phyloP scores from a whole-genome alignment of 2,329 filamentous ascomycete genomes.

The Neodidymelliopsis sp. region DNA sequence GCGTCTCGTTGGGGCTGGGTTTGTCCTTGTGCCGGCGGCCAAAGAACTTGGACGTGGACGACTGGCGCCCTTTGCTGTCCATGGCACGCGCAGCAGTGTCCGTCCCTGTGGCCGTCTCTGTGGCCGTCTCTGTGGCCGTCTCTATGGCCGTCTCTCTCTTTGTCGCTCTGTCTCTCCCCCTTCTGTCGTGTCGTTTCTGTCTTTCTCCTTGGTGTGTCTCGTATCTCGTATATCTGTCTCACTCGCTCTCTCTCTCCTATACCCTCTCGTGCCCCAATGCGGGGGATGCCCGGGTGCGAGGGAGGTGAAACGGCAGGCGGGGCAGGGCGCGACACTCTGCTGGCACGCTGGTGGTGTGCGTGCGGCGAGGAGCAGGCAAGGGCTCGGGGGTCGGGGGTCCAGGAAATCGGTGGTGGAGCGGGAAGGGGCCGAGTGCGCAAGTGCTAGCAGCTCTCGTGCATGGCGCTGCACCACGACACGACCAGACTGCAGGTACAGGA shows the following conservation, averaged over 20 bases:
- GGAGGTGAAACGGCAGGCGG: conserved; percentile 7
- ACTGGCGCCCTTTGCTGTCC: conserved; percentile 82
- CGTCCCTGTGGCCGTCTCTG: background rate
- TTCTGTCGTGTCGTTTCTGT: background rate
- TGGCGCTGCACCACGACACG: conserved; percentile 1
- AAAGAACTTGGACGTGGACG: conserved; percentile 84
- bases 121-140: background rate
- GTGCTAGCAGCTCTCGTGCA: conserved; percentile 17
- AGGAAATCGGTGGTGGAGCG: conserved; percentile 26
- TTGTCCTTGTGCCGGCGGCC: conserved; percentile 83
- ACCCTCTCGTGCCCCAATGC: too few relatives aligned
- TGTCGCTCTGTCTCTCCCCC: background rate
- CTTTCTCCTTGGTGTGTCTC: too few relatives aligned
- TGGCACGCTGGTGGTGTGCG: conserved; percentile 5
- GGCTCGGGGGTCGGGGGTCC: conserved; percentile 4
- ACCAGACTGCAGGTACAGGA: too few relatives aligned
- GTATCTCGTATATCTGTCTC: too few relatives aligned
- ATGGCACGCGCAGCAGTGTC: conserved; percentile 41
- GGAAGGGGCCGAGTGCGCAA: conserved; percentile 31
- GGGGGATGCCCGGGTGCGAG: background rate
- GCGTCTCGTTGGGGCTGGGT: conserved; percentile 28
- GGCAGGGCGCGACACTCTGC: conserved; percentile 9
- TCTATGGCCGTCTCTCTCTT: background rate
- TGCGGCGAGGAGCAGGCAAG: conserved; percentile 5
- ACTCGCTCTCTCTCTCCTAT: background rate